Conservation (phyloP, 2,329 filamentous ascomycete genomes). For the Penicillium sp. region DNA sequence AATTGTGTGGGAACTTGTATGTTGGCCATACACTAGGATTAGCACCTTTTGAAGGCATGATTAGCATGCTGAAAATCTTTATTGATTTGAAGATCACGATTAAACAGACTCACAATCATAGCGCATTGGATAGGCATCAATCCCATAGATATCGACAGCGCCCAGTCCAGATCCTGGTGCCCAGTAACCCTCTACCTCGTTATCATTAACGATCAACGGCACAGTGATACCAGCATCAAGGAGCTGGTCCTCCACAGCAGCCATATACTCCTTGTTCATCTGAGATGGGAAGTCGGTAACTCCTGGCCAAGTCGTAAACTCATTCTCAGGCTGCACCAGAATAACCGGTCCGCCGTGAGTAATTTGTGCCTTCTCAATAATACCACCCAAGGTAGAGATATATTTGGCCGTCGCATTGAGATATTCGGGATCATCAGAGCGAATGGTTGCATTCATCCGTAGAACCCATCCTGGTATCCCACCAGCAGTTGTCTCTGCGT, state of each 20-base stretch:
- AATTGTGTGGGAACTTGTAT: slow-evolving; percentile 20
- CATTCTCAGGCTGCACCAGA: slow-evolving; percentile 75
- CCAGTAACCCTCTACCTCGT: slow-evolving; percentile 56
- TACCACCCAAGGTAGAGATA: slow-evolving; percentile 57
- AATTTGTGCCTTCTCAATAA: slow-evolving; percentile 59
- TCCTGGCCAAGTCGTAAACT: slow-evolving; percentile 56
- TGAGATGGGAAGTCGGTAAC: slow-evolving; percentile 11
- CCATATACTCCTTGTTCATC: slow-evolving; percentile 63
- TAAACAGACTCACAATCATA: slow-evolving; percentile 28
- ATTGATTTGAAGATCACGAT: too few relatives aligned
- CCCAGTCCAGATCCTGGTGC: slow-evolving; percentile 53
- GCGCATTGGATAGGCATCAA: slow-evolving; percentile 25
- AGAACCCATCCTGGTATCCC: slow-evolving; percentile 78
- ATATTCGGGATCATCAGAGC: slow-evolving; percentile 54
- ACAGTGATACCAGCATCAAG: slow-evolving; percentile 67
- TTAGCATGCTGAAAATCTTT: background rate
- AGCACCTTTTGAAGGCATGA: slow-evolving; percentile 1
- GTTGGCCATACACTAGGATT: slow-evolving; percentile 24
- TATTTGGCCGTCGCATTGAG: slow-evolving; percentile 56
- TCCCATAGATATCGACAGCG: slow-evolving; percentile 51
- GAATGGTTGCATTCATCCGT: slow-evolving; percentile 57
- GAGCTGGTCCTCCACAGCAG: slow-evolving; percentile 65
- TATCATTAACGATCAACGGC: slow-evolving; percentile 73
- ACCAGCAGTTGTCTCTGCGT: slow-evolving; percentile 72
- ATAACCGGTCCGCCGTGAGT: slow-evolving; percentile 78